Percentiles rank a stretch among this genome's conserved stretches.
phyloP scores from a whole-genome alignment of 2,329 filamentous ascomycete genomes.

The Beauveria bassiana region DNA sequence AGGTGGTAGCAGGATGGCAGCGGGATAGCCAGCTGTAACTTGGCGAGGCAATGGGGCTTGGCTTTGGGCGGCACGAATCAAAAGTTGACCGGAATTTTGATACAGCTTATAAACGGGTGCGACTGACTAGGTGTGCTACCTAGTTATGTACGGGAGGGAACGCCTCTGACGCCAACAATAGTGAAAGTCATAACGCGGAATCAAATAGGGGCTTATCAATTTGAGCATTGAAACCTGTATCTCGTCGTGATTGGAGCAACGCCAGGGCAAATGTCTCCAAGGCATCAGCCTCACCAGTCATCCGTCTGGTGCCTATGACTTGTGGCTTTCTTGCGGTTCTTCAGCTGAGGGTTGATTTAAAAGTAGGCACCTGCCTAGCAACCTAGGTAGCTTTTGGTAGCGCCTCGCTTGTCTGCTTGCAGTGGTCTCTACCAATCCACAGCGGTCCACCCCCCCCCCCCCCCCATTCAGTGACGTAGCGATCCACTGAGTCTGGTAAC shows the following conservation, averaged over 20 bases:
- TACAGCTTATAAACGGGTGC: too few relatives aligned
- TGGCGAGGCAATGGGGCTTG: not conserved
- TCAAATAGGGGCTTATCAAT: not conserved
- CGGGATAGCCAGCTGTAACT: not conserved
- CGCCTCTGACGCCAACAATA: not conserved
- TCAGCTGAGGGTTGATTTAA: not conserved
- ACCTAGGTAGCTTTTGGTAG: not conserved
- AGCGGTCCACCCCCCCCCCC: not conserved
- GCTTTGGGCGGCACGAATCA: not conserved
- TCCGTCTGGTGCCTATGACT: not conserved
- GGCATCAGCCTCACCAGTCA: not conserved
- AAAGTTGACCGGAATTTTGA: too few relatives aligned
- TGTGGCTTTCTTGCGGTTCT: not conserved
- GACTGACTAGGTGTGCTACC: too few relatives aligned
- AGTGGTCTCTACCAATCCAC: not conserved
- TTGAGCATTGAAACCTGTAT: not conserved
- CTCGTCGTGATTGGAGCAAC: not conserved
- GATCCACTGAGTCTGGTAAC: not conserved
- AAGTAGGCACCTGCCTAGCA: not conserved
- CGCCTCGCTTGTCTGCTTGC: not conserved
- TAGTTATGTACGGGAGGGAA: not conserved
- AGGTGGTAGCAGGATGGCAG: not conserved
- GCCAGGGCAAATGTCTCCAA: not conserved
- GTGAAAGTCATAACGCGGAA: not conserved
- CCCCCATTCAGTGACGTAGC: not conserved